Base-by-base conservation (phyloP, 345 rosid species). In the Brassica juncea region DNA sequence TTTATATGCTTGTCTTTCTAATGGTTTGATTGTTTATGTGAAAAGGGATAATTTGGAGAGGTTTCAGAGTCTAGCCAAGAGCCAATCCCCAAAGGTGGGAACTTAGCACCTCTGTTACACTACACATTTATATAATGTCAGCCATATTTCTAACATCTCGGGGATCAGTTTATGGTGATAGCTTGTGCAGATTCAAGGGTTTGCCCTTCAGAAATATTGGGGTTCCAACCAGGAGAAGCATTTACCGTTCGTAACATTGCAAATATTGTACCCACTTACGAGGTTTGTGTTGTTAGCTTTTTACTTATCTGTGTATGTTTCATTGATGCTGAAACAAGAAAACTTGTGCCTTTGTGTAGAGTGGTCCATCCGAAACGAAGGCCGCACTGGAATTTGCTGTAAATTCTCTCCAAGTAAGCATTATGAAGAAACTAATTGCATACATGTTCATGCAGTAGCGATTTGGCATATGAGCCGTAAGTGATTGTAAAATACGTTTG, bases 101-200 rank as follows among this genome's bases (percentile, higher is more conserved):
- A 52, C 34, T 19, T n/a, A 49, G 35, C 23, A 64, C 58, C 61
- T 49, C 23, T 30, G 12, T 65, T 72, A 27, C 5, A 60, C 58
- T 7, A n/a, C 15, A 72, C 37, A 72, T 25, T 59, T 37, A 57
- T 28, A 59, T 8, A 8, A 4, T n/a, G 39, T 37, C n/a, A 60
- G 58, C 42, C 16, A 60, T 34, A 23, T 5, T 28, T 61, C 90
- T 84, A 75, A 82, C 82, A 49, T 9, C 63, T 80, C 81, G 39
- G 28, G 77, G 85, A 55, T 68, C 91, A 91, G 98, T 89, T 93
- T 81, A 86, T 87, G 94, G 97, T 90, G 84, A 85, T 91, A 74
- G 93, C 98, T 59, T 93, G 98, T 86, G 92, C 89, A 37, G 98
- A 93, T 78, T 93, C 98, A 67, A 88, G 97, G 84, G 97, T 93